Percentiles rank a stretch among this genome's conserved stretches.
Evolutionary conservation across 148 eudicot genomes (phyloP).

Genomic region (Rhododendron ferrugineum): DNA sequence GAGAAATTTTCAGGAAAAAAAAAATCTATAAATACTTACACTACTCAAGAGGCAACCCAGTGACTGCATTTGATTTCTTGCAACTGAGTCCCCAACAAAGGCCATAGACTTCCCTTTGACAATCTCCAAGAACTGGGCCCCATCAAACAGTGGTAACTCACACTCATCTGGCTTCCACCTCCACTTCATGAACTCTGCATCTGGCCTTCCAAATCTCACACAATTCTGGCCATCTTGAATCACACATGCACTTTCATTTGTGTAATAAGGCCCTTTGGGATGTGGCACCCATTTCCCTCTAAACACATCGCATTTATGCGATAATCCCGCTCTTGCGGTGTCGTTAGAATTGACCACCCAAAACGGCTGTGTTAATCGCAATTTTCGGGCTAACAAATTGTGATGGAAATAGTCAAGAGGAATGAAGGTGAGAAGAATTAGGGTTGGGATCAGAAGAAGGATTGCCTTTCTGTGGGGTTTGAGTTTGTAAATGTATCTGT

Average conservation of each 20-base stretch:
- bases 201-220: not conserved
- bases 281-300: not conserved
- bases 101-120: slow-evolving; percentile 28
- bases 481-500: not conserved
- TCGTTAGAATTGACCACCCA: not conserved
- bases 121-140: slow-evolving; percentile 16
- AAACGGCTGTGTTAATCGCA: not conserved
- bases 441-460: not conserved
- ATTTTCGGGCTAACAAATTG: not conserved
- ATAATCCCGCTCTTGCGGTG: not conserved
- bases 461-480: not conserved
- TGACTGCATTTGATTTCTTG: slow-evolving; percentile 44
- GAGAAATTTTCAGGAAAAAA: not conserved
- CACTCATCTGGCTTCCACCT: slow-evolving; percentile 33
- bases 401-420: not conserved
- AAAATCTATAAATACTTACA: not conserved
- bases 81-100: slow-evolving; percentile 44
- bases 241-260: not conserved
- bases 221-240: not conserved
- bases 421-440: not conserved
- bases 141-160: slow-evolving; percentile 26
- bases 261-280: not conserved
- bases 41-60: slow-evolving; percentile 28
- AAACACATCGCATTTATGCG: not conserved
- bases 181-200: not conserved